Conservation (phyloP, 345 rosid genomes). For the Acer campestre region DNA sequence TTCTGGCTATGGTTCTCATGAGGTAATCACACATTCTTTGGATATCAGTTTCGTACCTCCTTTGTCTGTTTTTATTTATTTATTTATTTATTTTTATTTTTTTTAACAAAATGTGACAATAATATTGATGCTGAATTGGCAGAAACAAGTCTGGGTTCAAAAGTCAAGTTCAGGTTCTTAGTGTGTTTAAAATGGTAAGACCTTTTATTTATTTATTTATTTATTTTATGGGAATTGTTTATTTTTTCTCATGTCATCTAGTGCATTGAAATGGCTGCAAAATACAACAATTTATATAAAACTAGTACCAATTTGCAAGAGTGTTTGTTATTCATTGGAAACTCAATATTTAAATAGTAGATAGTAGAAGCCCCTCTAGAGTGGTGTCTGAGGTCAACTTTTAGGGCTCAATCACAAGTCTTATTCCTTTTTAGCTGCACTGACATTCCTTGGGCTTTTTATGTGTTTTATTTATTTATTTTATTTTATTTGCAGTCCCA, state of each 20-base stretch:
- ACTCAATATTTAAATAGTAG: neutral
- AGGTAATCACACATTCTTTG: slow-evolving; percentile 26
- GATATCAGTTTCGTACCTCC: neutral
- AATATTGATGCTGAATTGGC: slow-evolving; percentile 21
- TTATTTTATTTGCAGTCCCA: neutral
- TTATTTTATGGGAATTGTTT: neutral
- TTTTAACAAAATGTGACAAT: slow-evolving; percentile 2
- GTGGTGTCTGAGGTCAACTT: no score
- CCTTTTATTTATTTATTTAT: neutral
- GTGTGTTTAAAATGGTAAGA: slow-evolving; percentile 36
- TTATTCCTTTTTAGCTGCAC: no score
- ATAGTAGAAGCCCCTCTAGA: neutral
- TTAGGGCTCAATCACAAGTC: no score
- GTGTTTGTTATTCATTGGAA: neutral
- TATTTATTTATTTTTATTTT: neutral
- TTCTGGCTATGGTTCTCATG: slow-evolving; percentile 41
- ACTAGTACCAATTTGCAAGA: neutral
- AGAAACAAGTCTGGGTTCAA: slow-evolving; percentile 77
- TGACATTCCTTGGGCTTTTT: no score
- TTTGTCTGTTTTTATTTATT: neutral
- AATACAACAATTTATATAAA: neutral
- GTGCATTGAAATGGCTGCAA: neutral
- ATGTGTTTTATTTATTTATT: no score
- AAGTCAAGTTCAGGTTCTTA: slow-evolving; percentile 54
- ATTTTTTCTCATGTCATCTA: neutral